Base-by-base conservation (phyloP, 75 land plant genomes). In the Pseudotsuga menziesii region DNA sequence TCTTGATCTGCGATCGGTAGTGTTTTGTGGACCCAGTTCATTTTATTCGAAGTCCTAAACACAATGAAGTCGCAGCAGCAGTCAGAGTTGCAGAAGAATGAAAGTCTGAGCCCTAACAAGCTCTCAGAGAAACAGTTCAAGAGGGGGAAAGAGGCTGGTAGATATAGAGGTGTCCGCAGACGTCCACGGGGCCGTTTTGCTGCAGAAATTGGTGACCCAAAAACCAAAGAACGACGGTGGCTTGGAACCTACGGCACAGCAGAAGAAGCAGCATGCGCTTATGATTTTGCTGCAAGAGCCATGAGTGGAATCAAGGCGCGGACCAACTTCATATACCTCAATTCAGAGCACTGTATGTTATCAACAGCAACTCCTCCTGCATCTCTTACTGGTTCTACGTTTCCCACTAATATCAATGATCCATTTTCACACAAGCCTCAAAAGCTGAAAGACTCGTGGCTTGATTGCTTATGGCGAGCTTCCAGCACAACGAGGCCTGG, bases 191-290 rank as follows among this genome's bases (percentile, higher is more conserved):
- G 92, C 2, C 87, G 92, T 7, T 90, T 85, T 55, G 92, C 92
- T 13, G 92, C 92, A 19, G 92, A 90, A 72, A 90, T 90, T 39
- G 26, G 89, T 4, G 89, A 90, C 77, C 92, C 92, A 14, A 82
- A 79, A 56, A 82, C 89, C 23, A 90, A 90, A 35, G 87, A 85
- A 56, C 77, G 92, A 57, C 77, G 83, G 13, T 90, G 92, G 92
- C 88, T 90, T 23, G 92, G 92, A n/a, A 90, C 92, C n/a, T 90
- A 87, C 72, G 92, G 85, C 78, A 89, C 91, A 14, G 91, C 88
- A 8, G 89, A 86, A 74, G 85, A 84, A 14, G 91, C 91, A 3
- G 89, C 91, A 1, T 85, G 78, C 57, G 91, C 91, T 32, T 89
- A 89, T 58, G 89, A 89, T 80, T 76, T 75, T 44, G 91, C 91